These are phyloP conservation scores for Dentipellis sp. DNA, from an alignment of 768 basidiomycete species.

Conservation along the genomic window DNA sequence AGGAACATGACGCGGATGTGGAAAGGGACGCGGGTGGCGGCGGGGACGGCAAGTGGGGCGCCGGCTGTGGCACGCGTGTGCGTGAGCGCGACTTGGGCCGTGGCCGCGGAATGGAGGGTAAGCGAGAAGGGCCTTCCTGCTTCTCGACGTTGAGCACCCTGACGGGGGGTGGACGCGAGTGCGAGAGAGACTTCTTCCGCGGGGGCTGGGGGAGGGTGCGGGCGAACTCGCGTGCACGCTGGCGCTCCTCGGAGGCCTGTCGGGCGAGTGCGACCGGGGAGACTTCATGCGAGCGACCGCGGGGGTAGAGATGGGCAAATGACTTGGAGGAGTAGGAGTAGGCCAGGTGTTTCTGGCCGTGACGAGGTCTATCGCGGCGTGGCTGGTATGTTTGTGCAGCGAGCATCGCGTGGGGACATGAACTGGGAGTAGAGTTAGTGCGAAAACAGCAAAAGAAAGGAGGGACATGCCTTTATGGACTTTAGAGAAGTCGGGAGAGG, in stretches of 20 bases:
- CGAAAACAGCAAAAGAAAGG: too few species aligned
- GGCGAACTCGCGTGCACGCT: not conserved
- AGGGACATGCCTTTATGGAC: too few species aligned
- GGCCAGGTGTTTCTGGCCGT: not conserved
- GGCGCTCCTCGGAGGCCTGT: constrained; percentile 15
- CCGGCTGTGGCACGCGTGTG: not conserved
- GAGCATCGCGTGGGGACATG: too few species aligned
- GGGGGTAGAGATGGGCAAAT: not conserved
- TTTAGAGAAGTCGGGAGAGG: too few species aligned
- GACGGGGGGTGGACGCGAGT: not conserved
- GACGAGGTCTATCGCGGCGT: too few species aligned
- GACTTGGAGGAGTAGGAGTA: not conserved
- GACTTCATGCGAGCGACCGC: constrained; percentile 12
- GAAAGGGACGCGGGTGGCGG: not conserved
- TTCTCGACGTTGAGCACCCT: not conserved
- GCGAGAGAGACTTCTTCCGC: not conserved
- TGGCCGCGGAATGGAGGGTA: not conserved
- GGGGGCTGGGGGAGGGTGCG: constrained; percentile 6
- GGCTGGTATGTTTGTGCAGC: too few species aligned
- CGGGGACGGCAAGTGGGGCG: not conserved
- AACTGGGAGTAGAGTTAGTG: too few species aligned
- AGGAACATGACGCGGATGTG: not conserved
- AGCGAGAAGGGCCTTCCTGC: not conserved
- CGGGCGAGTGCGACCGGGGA: constrained; percentile 15
- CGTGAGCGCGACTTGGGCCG: not conserved